Base-by-base conservation (phyloP, 441 rosid genomes). In the Brassica balearica region DNA sequence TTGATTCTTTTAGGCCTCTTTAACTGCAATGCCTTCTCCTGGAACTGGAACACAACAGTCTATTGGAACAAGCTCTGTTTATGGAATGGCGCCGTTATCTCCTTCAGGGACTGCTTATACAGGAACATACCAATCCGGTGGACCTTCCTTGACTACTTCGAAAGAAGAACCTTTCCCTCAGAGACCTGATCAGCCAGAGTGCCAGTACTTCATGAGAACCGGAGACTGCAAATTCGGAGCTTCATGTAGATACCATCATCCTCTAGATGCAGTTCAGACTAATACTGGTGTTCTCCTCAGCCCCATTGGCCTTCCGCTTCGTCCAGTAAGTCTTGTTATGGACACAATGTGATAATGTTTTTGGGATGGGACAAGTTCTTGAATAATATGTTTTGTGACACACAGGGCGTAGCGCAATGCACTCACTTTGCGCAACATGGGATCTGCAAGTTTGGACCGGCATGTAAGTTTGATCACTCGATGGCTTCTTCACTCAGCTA, bases 221-320 rank as follows among this genome's bases (percentile, higher is more conserved):
- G 98, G 99, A 8, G 91, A 92, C 51, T 95, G 99, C 86, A 93
- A 86, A 83, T 95, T 83, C 34, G 98, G 98, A 81, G 87, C 98
- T 61, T 92, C 90, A 0, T 95, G 99, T 87, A 88, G 84, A 90
- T 95, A 88, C 79, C 95, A 95, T 84, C 99, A 95, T 80, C 99
- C 98, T 9, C 85, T 86, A 27, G 97, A 91, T 75, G 78, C 78
- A 65, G 77, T 83, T 69, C 82, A 84, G 27, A 86, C 88, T 46
- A 86, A 83, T 70, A 34, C 86, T n/a, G 85, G 86, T 73, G 82
- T 88, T 36, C 72, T 78, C 80, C 75, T 81, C 64, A 89, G 95
- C 81, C 86, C 94, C 74, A 69, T 85, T 64, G 98, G 99, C 73
- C 90, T 95, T 79, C 99, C 99, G 61, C 75, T 93, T 76, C 98